Evolutionary conservation across 164 flowering plant species (phyloP), one percentile per base, ranked within the genome.

Genomic region (Cinnamomum chago): DNA sequence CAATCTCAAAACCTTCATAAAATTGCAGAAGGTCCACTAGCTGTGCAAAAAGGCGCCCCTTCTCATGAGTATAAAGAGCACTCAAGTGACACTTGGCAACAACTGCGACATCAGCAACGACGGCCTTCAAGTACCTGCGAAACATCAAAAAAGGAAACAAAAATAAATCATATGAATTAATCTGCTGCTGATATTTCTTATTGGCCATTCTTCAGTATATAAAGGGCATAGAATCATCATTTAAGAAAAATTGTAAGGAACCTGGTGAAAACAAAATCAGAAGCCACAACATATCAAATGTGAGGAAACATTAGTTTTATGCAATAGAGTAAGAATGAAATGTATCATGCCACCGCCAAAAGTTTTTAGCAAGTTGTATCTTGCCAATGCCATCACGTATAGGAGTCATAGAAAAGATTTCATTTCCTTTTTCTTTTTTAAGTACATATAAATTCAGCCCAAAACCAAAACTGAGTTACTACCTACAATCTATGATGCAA

Each of bases 31-130:
- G 86, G 85, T 96, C 97, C 76, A 93, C 98, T 75, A 96, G 76
- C 79, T 96, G 99, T 7, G 94, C 88, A 85, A 96, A 96, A 68
- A 96, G 91, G 27, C 88, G 88, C 55, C 99, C 99, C 72, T 87
- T 92, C 62, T 84, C 92, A 88, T 96, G 98, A 68, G 76, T 82
- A 79, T 94, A 96, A 12, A 96, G 88, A 78, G 85, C 82, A 85
- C 99, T 96, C 66, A 96, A 84, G 80, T 94, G 98, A 78, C 98
- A 96, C 82, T 96, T 96, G 33, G 98, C 84, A 79, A 96, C 95
- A 76, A 94, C 94, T 65, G 93, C 97, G 60, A 91, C 88, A 85
- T 96, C 99, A 82, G 95, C 92, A 67, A 96, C 92, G 73, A 96
- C 84, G 74, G 97, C 92, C 80, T 88, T 87, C 71, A 94, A 78